phyloP scores from a whole-genome alignment of 768 basidiomycete species.

The Auricularia sp. region DNA sequence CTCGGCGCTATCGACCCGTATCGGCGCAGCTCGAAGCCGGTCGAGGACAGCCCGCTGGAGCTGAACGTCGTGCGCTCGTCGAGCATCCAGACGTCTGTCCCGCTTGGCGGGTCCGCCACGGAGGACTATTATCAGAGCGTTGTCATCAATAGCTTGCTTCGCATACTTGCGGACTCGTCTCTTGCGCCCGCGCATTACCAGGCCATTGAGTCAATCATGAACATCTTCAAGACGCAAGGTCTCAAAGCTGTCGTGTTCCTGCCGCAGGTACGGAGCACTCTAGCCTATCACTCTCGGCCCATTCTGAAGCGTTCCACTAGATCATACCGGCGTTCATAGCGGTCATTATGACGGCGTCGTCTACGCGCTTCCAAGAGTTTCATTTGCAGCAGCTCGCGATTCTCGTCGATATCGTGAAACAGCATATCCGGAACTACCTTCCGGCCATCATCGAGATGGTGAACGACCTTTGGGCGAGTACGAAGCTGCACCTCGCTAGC shows the following conservation, averaged over 20 bases:
- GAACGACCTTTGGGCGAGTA: conserved; percentile 83
- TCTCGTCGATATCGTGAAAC: conserved; percentile 90
- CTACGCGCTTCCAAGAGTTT: conserved; percentile 69
- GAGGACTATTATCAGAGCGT: conserved; percentile 98
- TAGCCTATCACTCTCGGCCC: neutral
- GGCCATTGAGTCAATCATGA: conserved; percentile 96
- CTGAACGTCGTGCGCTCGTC: neutral
- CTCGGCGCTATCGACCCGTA: conserved; percentile 41
- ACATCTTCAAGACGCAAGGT: conserved; percentile 97
- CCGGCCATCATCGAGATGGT: conserved; percentile 76
- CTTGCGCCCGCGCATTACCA: conserved; percentile 80
- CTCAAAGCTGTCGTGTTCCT: conserved; percentile 92
- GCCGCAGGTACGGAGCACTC: conserved; percentile 54
- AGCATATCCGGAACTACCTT: conserved; percentile 90
- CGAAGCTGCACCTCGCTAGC: conserved; percentile 76
- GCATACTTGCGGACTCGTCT: conserved; percentile 81
- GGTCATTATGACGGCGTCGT: conserved; percentile 27
- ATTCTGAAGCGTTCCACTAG: conserved; percentile 7
- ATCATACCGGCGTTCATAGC: conserved; percentile 32
- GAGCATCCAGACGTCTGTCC: conserved; percentile 16
- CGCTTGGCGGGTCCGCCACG: conserved; percentile 37
- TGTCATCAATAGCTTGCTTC: conserved; percentile 78
- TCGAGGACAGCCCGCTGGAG: neutral
- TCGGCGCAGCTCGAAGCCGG: conserved; percentile 20
- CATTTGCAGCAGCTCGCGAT: conserved; percentile 93